Evolutionary conservation across 352 stramenopile species (phyloP), one percentile per base, ranked within the genome.

Genomic region (Thraustotheca clavata): DNA sequence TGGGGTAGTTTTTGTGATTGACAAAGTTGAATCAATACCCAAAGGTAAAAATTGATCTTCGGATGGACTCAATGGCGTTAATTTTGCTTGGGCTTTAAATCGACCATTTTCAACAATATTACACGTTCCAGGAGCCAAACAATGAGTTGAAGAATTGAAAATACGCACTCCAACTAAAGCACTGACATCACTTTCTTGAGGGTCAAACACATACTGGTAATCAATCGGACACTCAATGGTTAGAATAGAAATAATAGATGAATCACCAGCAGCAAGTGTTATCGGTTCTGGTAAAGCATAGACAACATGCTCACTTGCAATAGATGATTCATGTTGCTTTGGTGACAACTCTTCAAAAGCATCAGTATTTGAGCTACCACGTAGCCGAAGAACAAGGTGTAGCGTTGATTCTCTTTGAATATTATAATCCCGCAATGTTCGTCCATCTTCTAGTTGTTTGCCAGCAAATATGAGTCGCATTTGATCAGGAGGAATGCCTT

Each of bases 401-500:
- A 96, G 72, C 33, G 86, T 95, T 32, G 77, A 90, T 67, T 96
- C 83, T 71, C 91, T 90, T 68, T 94, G 79, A 36, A 95, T 80
- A 55, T 91, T 75, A 72, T 93, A 96, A 71, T 96, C 88, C 61
- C 83, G 73, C 20, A 96, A 72, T 16, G 83, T 90, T 69, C 91
- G 91, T 24, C 70, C 72, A 65, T 88, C 85, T 62, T 95, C 79
- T 18, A 96, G 72, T 74, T 96, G 88, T 68, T 95, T 89, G 24
- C 88, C 88, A 40, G 76, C 86, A 70, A 96, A 96, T 59, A 96
- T 96, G n/a, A 96, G 74, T 43, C 88, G 71, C 67, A 96, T 86
- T 70, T 96, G 86, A 59, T 95, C 88, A 11, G 81, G 69, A 33
- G 85, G 88, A 46, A 96, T 94, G 24, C 86, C 87, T 74, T 91